These are phyloP conservation scores for Cruciata laevipes DNA, from an alignment of 257 asterid genomes.

Conservation along the genomic window DNA sequence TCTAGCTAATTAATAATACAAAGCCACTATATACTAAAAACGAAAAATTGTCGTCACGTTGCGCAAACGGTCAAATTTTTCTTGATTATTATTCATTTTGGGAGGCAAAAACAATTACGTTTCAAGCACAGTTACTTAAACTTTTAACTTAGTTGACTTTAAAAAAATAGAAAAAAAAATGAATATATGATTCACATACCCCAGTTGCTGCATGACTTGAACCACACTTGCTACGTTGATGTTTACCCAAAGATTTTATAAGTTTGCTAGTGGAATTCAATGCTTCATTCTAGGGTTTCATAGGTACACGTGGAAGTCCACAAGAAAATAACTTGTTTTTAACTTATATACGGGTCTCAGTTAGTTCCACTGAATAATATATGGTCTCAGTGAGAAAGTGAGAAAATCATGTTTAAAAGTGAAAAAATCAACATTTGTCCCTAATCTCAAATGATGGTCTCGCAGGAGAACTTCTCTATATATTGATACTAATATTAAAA, in stretches of 20 bases:
- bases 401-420: too few species aligned
- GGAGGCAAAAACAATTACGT: background rate
- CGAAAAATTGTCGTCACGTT: conserved; percentile 2
- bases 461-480: too few species aligned
- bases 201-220: conserved; percentile 8
- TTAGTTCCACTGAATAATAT: too few species aligned
- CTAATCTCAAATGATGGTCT: too few species aligned
- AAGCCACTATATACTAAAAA: too few species aligned
- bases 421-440: too few species aligned
- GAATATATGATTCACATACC: background rate
- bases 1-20: background rate
- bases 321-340: background rate
- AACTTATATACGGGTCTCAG: too few species aligned
- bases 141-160: conserved; percentile 3
- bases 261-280: background rate
- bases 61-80: background rate
- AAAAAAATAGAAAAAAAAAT: background rate
- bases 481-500: too few species aligned
- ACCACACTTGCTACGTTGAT: conserved; percentile 3
- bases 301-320: background rate
- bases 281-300: background rate
- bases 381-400: too few species aligned
- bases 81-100: background rate
- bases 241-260: background rate
- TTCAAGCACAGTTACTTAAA: background rate